Evolutionary conservation across 371 early-diverging fungal species (phyloP).

Genomic region (Quaeritorhiza haematococci): DNA sequence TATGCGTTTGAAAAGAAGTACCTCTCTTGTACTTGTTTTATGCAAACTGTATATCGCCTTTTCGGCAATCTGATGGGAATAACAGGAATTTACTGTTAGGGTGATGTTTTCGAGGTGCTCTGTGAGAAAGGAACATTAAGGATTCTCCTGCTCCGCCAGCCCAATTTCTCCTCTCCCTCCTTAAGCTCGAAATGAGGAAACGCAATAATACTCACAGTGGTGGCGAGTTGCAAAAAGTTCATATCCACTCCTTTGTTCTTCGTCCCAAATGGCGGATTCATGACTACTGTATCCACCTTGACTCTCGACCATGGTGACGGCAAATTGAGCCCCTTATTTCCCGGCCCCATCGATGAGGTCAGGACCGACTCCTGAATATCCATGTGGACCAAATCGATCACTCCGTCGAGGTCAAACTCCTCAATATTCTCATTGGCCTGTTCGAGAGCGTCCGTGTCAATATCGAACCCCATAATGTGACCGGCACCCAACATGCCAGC

Average conservation of each 20-base stretch:
- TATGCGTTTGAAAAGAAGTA: too few relatives aligned
- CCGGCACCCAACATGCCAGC: conserved; percentile 60
- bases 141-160: neutral
- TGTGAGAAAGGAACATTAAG: neutral
- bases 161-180: too few relatives aligned
- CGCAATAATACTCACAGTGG: conserved; percentile 59
- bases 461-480: conserved; percentile 69
- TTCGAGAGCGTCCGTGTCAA: conserved; percentile 73
- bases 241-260: conserved; percentile 74
- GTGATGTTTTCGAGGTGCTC: too few relatives aligned
- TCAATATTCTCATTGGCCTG: conserved; percentile 67
- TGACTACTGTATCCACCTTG: conserved; percentile 75
- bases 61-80: conserved; percentile 38
- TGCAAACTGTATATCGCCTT: conserved; percentile 75
- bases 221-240: conserved; percentile 67
- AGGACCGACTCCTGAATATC: conserved; percentile 36
- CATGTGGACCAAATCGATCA: conserved; percentile 54
- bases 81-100: too few relatives aligned
- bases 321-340: neutral
- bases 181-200: too few relatives aligned
- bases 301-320: too few relatives aligned
- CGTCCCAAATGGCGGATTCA: conserved; percentile 87
- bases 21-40: conserved; percentile 71
- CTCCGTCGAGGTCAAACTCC: conserved; percentile 55
- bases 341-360: conserved; percentile 27